Percentiles rank a stretch among this genome's conserved stretches.
phyloP scores from a whole-genome alignment of 163 green algal species.

The Volvox carteri region DNA sequence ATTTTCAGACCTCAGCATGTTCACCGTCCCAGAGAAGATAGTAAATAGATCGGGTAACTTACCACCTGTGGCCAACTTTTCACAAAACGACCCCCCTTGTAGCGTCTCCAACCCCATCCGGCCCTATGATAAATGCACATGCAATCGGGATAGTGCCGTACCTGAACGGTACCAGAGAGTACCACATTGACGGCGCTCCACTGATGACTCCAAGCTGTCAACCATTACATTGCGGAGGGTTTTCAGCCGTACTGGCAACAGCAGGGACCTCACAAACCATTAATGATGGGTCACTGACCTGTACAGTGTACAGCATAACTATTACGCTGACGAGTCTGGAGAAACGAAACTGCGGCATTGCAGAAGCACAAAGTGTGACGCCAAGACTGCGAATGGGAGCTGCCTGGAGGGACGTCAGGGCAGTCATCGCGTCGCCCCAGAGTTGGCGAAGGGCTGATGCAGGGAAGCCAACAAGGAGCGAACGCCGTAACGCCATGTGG shows the following conservation, averaged over 20 bases:
- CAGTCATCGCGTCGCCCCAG: background rate
- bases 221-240: background rate
- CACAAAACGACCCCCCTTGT: too few species aligned
- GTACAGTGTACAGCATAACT: background rate
- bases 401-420: background rate
- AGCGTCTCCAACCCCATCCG: too few species aligned
- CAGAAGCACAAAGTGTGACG: background rate
- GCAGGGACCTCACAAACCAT: background rate
- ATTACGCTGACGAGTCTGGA: background rate
- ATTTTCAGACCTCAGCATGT: too few species aligned
- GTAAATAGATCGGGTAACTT: too few species aligned
- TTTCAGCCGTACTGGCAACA: background rate
- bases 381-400: background rate
- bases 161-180: background rate
- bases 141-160: background rate
- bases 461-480: background rate
- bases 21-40: too few species aligned
- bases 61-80: too few species aligned
- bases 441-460: background rate
- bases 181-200: background rate
- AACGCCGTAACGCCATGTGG: background rate
- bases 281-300: background rate
- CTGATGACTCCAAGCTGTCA: background rate
- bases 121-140: background rate
- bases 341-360: background rate